phyloP scores from a whole-genome alignment of 106 monocot genomes.

The Dendrobium catenatum region DNA sequence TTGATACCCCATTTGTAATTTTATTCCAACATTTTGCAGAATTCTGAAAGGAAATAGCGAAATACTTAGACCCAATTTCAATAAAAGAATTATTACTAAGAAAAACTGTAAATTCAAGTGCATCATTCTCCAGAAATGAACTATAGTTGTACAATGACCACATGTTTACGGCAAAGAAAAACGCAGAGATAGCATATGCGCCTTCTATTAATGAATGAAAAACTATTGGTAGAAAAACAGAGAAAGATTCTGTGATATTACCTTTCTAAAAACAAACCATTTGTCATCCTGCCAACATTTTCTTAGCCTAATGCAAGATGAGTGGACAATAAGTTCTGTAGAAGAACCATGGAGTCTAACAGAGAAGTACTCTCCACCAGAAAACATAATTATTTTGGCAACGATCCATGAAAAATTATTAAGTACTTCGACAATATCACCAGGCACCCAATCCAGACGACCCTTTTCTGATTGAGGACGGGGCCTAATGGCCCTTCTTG shows the following conservation, averaged over 20 bases:
- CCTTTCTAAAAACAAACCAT: constrained; percentile 54
- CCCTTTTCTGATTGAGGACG: constrained; percentile 18
- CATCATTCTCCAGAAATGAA: background rate
- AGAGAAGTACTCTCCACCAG: constrained; percentile 16
- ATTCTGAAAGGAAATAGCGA: background rate
- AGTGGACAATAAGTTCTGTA: constrained; percentile 23
- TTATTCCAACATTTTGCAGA: background rate
- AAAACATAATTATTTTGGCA: constrained; percentile 23
- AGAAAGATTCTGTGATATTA: constrained; percentile 6
- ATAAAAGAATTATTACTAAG: background rate
- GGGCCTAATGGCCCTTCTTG: constrained; percentile 29
- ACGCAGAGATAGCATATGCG: background rate
- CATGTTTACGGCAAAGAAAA: background rate
- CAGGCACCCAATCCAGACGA: constrained; percentile 14
- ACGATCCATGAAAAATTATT: constrained; percentile 33
- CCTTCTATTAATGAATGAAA: background rate
- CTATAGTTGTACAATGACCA: background rate
- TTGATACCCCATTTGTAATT: background rate
- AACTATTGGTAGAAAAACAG: background rate
- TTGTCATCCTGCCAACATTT: constrained; percentile 43
- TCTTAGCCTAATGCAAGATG: constrained; percentile 26
- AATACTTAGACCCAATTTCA: background rate
- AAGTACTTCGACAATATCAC: constrained; percentile 44
- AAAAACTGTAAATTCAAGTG: background rate
- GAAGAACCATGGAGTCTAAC: constrained; percentile 32